Conservation (phyloP, 1,284 basidiomycete genomes). For the Athelia sp. region DNA sequence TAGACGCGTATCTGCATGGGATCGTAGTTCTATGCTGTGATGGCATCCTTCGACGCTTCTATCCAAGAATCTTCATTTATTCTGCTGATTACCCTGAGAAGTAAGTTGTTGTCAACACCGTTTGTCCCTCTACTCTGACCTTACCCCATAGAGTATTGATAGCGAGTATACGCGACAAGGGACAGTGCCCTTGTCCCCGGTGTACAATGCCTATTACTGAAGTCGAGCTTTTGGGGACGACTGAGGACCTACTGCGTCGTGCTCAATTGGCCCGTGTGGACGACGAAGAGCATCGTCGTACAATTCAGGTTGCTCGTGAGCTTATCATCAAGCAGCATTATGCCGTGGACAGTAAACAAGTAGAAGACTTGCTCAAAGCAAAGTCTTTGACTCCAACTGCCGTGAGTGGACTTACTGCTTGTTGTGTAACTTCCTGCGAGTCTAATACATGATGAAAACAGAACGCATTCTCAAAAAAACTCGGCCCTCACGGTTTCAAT, state of each 20-base stretch:
- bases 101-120: no score
- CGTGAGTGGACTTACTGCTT: not conserved
- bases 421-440: no score
- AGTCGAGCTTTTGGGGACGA: constrained; percentile 5
- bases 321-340: not conserved
- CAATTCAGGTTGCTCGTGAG: not conserved
- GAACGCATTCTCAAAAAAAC: not conserved
- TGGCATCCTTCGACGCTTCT: constrained; percentile 10
- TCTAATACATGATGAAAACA: not conserved
- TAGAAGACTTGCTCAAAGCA: not conserved
- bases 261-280: not conserved
- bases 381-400: not conserved
- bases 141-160: constrained; percentile 6
- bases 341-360: not conserved
- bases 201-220: constrained; percentile 10
- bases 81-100: constrained; percentile 4
- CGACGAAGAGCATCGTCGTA: not conserved
- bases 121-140: no score
- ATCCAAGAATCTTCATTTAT: constrained; percentile 14
- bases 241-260: not conserved
- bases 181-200: constrained; percentile 14
- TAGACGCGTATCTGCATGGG: constrained; percentile 15
- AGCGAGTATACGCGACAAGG: constrained; percentile 10
- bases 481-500: constrained; percentile 3
- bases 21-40: constrained; percentile 12